These are phyloP conservation scores for Metarhizium brunneum DNA, from an alignment of 2,329 filamentous ascomycete species.

Conservation along the genomic window DNA sequence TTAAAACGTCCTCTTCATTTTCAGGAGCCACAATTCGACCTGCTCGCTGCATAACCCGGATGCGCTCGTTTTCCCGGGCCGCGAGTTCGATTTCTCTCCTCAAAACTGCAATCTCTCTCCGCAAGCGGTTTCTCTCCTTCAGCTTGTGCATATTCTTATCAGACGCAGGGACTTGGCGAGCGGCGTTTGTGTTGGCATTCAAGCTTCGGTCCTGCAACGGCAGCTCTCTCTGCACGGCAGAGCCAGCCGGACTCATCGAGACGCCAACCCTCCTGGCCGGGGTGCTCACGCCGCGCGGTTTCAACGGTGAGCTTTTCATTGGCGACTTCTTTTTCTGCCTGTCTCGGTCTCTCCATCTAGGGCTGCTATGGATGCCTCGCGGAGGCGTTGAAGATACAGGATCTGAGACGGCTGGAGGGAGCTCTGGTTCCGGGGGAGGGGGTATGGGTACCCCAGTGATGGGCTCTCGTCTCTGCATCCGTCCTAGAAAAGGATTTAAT, in stretches of 20 bases:
- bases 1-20: constrained; percentile 29
- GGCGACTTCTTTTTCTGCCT: constrained; percentile 27
- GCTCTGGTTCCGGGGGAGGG: constrained; percentile 47
- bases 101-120: constrained; percentile 45
- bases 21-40: constrained; percentile 24
- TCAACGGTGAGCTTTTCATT: constrained; percentile 40
- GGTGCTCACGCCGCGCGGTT: constrained; percentile 29
- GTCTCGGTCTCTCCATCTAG: constrained; percentile 29
- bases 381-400: constrained; percentile 46
- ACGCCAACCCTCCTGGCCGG: constrained; percentile 2
- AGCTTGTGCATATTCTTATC: constrained; percentile 41
- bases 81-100: constrained; percentile 49
- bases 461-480: constrained; percentile 17
- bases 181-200: constrained; percentile 20
- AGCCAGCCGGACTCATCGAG: constrained; percentile 2
- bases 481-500: constrained; percentile 21
- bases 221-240: background rate
- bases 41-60: constrained; percentile 32
- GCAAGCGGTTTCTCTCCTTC: constrained; percentile 41
- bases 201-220: constrained; percentile 4
- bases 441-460: constrained; percentile 20
- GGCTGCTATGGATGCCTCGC: constrained; percentile 50
- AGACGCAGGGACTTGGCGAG: constrained; percentile 30
- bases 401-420: constrained; percentile 50
- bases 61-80: constrained; percentile 47